Evolutionary conservation across 2,329 filamentous ascomycete species (phyloP).

Genomic region (Paraphaeosphaeria sporulosa): DNA sequence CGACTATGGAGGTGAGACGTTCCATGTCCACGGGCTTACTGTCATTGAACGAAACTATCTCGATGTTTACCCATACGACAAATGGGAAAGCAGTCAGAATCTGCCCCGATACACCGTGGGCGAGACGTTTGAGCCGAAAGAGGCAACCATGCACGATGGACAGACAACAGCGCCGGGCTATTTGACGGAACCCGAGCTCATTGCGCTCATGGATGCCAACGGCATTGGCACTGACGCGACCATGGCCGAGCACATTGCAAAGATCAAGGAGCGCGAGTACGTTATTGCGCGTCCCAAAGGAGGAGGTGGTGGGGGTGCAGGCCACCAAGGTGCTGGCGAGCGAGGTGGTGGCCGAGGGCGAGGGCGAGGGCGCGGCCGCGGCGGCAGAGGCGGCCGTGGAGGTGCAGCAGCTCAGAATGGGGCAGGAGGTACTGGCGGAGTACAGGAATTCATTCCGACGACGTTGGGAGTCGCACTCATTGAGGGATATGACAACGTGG

Average conservation of each 20-base stretch:
- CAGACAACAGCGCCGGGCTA: slow-evolving; percentile 85
- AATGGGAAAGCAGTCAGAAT: slow-evolving; percentile 87
- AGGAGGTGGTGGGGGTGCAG: slow-evolving; percentile 28
- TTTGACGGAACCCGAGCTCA: slow-evolving; percentile 92
- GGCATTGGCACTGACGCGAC: slow-evolving; percentile 98
- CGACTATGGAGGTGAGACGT: slow-evolving; percentile 81
- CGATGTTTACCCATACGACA: slow-evolving; percentile 95
- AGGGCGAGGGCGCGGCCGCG: slow-evolving; percentile 48
- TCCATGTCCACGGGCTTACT: slow-evolving; percentile 81
- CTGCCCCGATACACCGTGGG: slow-evolving; percentile 81
- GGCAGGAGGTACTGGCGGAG: slow-evolving; percentile 56
- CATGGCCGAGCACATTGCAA: slow-evolving; percentile 98
- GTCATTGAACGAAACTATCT: slow-evolving; percentile 92
- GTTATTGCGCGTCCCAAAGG: slow-evolving; percentile 70
- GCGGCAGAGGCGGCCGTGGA: slow-evolving; percentile 57
- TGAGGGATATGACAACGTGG: slow-evolving; percentile 93
- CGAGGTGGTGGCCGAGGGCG: slow-evolving; percentile 52
- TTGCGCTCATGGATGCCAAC: slow-evolving; percentile 97
- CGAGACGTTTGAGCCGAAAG: slow-evolving; percentile 85
- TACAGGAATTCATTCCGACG: slow-evolving; percentile 92
- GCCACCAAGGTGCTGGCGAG: slow-evolving; percentile 52
- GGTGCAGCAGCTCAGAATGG: slow-evolving; percentile 52
- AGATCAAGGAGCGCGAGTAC: slow-evolving; percentile 90
- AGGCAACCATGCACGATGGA: slow-evolving; percentile 90
- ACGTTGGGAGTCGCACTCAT: slow-evolving; percentile 90